Evolutionary conservation across 176 grass and related monocot species (phyloP).

Genomic region (maize (Zea mays)): DNA sequence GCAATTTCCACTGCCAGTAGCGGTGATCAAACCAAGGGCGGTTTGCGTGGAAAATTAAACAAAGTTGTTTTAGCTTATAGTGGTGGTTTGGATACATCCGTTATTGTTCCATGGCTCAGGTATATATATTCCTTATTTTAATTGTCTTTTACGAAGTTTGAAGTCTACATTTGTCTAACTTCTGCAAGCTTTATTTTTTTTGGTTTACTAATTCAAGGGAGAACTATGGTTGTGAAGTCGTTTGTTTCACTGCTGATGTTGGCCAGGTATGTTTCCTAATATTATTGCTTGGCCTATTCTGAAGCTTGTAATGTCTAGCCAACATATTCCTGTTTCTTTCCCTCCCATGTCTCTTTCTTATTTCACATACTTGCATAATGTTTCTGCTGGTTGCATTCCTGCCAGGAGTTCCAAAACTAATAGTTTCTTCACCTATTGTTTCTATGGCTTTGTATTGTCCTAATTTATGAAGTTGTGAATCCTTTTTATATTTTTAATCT

Average conservation of each 20-base stretch:
- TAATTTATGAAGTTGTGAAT: background rate
- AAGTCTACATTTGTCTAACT: background rate
- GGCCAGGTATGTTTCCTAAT: slow-evolving; percentile 64
- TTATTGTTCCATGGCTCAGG: slow-evolving; percentile 96
- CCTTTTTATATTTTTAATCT: background rate
- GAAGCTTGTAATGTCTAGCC: background rate
- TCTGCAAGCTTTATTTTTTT: background rate
- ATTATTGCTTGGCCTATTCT: background rate
- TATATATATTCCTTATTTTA: slow-evolving; percentile 32
- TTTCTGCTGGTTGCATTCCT: background rate
- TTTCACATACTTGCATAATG: background rate
- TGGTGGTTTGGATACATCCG: slow-evolving; percentile 94
- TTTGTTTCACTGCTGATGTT: slow-evolving; percentile 98
- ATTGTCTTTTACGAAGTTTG: background rate
- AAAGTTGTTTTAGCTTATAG: slow-evolving; percentile 99
- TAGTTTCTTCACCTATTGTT: background rate
- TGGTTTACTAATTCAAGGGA: slow-evolving; percentile 57
- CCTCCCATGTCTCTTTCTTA: no score
- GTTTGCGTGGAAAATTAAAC: slow-evolving; percentile 72
- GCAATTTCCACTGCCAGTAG: slow-evolving; percentile 24
- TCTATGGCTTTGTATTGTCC: slow-evolving; percentile 1
- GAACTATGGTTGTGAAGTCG: slow-evolving; percentile 97
- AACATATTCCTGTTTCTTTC: no score
- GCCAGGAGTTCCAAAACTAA: background rate
- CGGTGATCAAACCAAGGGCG: slow-evolving; percentile 39